Evolutionary conservation across 371 early-diverging fungal genomes (phyloP), one percentile per base, ranked within the genome.

Genomic region (Circinella minor): DNA sequence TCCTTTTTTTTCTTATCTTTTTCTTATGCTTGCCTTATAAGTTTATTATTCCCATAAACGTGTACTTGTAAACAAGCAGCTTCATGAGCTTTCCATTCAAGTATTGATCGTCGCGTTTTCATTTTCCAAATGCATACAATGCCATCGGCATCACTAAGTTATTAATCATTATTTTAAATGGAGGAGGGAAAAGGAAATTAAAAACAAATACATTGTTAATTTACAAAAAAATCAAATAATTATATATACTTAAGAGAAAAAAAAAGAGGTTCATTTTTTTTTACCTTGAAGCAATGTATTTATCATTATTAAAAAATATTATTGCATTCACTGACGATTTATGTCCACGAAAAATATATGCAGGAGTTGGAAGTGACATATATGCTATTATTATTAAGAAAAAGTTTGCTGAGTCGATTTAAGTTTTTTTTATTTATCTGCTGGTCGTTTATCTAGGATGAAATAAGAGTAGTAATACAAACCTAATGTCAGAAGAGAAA

Each of bases 81-180:
- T 54, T 78, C 68, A 63, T 84, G 84, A 2, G 77, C 84, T 71
- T 79, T 75, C 84, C 84, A 84, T 38, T 77, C 66, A 11, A 72
- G 27, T 36, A 80, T 47, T 17, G 77, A 69, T 46, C 84, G 72
- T 34, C 78, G 75, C 46, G 82, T 80, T 57, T 63, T 67, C 67
- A 84, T 68, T 47, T 68, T 76, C 84, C 84, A 84, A 9, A 84
- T 59, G 10, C 74, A 63, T 15, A 84, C 62, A 64, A 75, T 67
- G 20, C 84, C 84, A 48, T 80, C 74, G n/a, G 64, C 71, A 76
- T 84, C 82, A 37, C 84, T 83, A 51, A 27, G 27, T 27, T 27
- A 27, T 27, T 27, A 27, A 27, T 2, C 27, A 27, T 27, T 27
- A 27, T 27, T 27, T 27, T 27, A 27, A 27, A 27, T 27, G 27